A percentile compares a stretch with the other conserved stretches of the same genome.
These are phyloP conservation scores for Fusarium odoratissimum DNA, from an alignment of 2,329 filamentous ascomycete species.

Conservation along the genomic window DNA sequence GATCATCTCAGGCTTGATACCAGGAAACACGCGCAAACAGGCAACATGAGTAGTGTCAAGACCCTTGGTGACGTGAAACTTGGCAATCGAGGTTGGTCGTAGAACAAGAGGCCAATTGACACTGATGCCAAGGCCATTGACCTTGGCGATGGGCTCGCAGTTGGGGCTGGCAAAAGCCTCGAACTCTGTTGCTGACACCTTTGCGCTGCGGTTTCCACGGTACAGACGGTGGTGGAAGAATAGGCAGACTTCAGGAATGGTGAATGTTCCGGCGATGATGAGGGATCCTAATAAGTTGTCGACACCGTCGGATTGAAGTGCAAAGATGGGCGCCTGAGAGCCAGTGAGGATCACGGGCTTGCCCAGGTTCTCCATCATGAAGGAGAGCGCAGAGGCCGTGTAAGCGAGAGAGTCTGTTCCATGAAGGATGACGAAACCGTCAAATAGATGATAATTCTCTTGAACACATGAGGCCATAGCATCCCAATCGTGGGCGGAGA, in stretches of 20 bases:
- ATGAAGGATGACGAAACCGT: constrained; percentile 91
- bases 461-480: constrained; percentile 83
- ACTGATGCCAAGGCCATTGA: constrained; percentile 82
- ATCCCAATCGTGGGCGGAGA: constrained; percentile 87
- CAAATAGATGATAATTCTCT: constrained; percentile 88
- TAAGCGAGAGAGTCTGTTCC: constrained; percentile 92
- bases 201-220: constrained; percentile 88
- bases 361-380: constrained; percentile 91
- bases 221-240: constrained; percentile 95
- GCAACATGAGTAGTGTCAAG: constrained; percentile 90
- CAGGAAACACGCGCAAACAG: constrained; percentile 89
- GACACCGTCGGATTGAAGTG: constrained; percentile 89
- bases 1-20: constrained; percentile 93
- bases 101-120: constrained; percentile 84
- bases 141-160: constrained; percentile 80
- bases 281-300: constrained; percentile 90
- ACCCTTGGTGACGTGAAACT: constrained; percentile 78
- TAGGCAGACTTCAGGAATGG: constrained; percentile 91
- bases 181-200: constrained; percentile 87
- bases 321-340: constrained; percentile 86
- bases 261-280: constrained; percentile 91
- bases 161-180: constrained; percentile 93
- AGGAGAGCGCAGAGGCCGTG: constrained; percentile 89
- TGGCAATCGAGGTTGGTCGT: constrained; percentile 77
- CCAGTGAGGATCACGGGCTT: constrained; percentile 92